phyloP scores from a whole-genome alignment of 306 rosid genomes.

The Casuarina glauca region DNA sequence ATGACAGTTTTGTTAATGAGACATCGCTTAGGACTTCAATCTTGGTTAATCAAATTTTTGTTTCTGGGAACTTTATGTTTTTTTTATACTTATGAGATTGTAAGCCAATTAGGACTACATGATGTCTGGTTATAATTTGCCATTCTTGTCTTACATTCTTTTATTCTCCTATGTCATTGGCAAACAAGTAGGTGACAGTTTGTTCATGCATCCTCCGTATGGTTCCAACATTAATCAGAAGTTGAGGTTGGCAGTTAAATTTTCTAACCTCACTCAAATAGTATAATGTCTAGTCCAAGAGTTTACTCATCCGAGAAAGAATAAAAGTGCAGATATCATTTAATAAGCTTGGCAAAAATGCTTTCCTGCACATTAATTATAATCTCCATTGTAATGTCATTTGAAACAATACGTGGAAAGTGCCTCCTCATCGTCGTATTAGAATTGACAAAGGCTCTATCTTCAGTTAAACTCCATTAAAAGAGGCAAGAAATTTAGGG shows the following conservation, averaged over 20 bases:
- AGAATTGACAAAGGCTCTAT: not conserved
- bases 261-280: too few relatives aligned
- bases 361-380: slow-evolving; percentile 11
- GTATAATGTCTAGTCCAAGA: too few relatives aligned
- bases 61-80: slow-evolving; percentile 16
- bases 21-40: slow-evolving; percentile 23
- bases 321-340: not conserved
- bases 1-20: slow-evolving; percentile 47
- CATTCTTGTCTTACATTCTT: not conserved
- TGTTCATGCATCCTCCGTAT: not conserved
- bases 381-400: slow-evolving; percentile 4
- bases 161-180: not conserved
- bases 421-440: not conserved
- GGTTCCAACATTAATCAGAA: not conserved
- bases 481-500: not conserved
- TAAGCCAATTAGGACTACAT: slow-evolving; percentile 9
- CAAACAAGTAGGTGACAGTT: not conserved
- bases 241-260: too few relatives aligned
- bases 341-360: not conserved
- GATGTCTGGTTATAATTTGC: too few relatives aligned
- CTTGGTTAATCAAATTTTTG: slow-evolving; percentile 25
- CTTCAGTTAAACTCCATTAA: not conserved
- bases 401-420: not conserved
- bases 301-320: not conserved
- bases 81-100: slow-evolving; percentile 26